Evolutionary conservation across 139 green algal genomes (phyloP).

Genomic region (Tetradesmus lagerheimii): DNA sequence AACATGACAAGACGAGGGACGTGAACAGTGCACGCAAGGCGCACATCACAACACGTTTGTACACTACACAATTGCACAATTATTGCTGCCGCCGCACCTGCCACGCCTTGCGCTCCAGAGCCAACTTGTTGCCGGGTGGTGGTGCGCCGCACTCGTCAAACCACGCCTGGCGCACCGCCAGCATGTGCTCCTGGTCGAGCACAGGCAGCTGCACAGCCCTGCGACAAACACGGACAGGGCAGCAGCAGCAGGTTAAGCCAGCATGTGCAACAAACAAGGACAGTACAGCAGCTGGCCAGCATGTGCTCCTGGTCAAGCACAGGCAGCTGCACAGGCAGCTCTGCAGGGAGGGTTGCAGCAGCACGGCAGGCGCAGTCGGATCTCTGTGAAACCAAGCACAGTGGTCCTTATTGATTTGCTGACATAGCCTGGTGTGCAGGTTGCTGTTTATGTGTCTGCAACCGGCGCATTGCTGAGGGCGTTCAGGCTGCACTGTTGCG

Average conservation of each 20-base stretch:
- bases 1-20: too few species aligned
- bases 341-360: background rate
- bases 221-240: too few species aligned
- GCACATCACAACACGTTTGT: conserved; percentile 42
- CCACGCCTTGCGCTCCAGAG: conserved; percentile 81
- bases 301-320: background rate
- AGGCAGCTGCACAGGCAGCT: background rate
- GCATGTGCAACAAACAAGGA: too few species aligned
- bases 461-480: too few species aligned
- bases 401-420: too few species aligned
- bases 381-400: too few species aligned
- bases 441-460: too few species aligned
- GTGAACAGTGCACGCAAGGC: background rate
- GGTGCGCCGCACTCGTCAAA: conserved; percentile 78
- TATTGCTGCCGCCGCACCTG: conserved; percentile 74
- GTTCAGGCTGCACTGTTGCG: too few species aligned
- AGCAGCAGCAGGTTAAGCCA: too few species aligned
- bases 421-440: too few species aligned
- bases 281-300: background rate
- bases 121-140: conserved; percentile 85
- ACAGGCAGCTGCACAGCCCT: conserved; percentile 65
- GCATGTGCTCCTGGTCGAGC: conserved; percentile 86
- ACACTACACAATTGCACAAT: too few species aligned
- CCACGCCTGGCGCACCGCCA: conserved; percentile 77
- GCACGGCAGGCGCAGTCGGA: too few species aligned